Evolutionary conservation across 352 stramenopile species (phyloP), one percentile per base, ranked within the genome.

Genomic region (Pythium utonaiense): DNA sequence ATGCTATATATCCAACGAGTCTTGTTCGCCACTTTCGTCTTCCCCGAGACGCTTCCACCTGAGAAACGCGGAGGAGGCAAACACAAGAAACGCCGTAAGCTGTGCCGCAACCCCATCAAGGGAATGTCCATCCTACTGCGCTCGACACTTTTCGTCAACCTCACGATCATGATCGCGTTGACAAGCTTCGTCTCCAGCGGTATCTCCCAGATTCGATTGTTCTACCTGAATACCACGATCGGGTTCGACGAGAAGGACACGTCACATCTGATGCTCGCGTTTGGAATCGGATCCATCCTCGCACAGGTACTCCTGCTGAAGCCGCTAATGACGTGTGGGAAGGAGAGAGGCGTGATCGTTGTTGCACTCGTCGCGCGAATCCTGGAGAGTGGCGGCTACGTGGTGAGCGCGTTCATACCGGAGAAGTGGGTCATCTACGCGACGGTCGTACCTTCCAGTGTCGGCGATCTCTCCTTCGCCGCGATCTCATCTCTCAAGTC

Each of bases 211-310:
- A 89, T 89, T 36, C 78, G 77, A 22, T 67, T 78, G 21, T 93
- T 88, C 62, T 91, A 83, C 61, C 69, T 93, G 16, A 93, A 93
- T 77, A 91, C 75, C 27, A 69, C 82, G 1, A 66, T 91, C 19
- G 78, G 77, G 1, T 91, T 91, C 51, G 57, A 89, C 36, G 79
- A 86, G 54, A 84, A 88, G 41, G 77, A 86, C 45, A 82, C 75
- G 3, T 75, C 79, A 17, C 74, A 71, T 3, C 53, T 91, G 17
- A 85, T 91, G 72, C 67, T 93, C 12, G 17, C 84, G 16, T 74
- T 78, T 24, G 83, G 83, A 0, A 28, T 86, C 16, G 31, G 69
- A 42, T 84, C 79, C 17, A 80, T 93, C 31, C 17, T 88, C 10
- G 74, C 79, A 10, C 83, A 93, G 44, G 44, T 64, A 27, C 22